These are phyloP conservation scores for Lojkania enalia DNA, from an alignment of 2,329 filamentous ascomycete genomes.

Conservation along the genomic window DNA sequence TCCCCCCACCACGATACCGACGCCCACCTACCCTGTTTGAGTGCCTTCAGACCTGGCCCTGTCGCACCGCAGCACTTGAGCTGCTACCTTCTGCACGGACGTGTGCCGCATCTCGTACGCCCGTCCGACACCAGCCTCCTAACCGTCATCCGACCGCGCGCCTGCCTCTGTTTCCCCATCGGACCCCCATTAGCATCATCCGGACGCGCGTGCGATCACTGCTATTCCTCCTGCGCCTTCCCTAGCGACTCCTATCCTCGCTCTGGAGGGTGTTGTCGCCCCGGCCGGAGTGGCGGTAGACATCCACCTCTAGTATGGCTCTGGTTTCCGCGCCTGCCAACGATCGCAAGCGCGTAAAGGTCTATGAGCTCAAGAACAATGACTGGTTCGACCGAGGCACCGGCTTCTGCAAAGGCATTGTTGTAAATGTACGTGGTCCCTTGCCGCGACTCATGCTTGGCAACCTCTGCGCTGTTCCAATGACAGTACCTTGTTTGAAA, in stretches of 20 bases:
- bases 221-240: constrained; percentile 20
- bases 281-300: constrained; percentile 38
- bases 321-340: constrained; percentile 50
- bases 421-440: constrained; percentile 65
- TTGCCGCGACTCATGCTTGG: not conserved
- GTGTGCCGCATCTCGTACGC: constrained; percentile 1
- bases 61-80: not conserved
- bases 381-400: constrained; percentile 99
- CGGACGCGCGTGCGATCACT: constrained; percentile 15
- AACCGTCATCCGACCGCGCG: constrained; percentile 26
- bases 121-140: constrained; percentile 13
- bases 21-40: not conserved
- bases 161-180: constrained; percentile 14
- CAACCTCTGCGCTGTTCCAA: constrained; percentile 15
- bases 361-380: constrained; percentile 97
- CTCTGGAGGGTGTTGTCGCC: constrained; percentile 41
- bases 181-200: constrained; percentile 19
- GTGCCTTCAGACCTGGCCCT: not conserved
- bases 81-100: not conserved
- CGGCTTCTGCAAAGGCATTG: constrained; percentile 85
- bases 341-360: constrained; percentile 78
- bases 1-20: not conserved
- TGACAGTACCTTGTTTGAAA: constrained; percentile 13
- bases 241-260: constrained; percentile 32
- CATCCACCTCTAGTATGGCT: constrained; percentile 40